Evolutionary conservation across 495 filamentous ascomycete genomes (phyloP).

Genomic region (Pseudoneurospora amorphoporcata): DNA sequence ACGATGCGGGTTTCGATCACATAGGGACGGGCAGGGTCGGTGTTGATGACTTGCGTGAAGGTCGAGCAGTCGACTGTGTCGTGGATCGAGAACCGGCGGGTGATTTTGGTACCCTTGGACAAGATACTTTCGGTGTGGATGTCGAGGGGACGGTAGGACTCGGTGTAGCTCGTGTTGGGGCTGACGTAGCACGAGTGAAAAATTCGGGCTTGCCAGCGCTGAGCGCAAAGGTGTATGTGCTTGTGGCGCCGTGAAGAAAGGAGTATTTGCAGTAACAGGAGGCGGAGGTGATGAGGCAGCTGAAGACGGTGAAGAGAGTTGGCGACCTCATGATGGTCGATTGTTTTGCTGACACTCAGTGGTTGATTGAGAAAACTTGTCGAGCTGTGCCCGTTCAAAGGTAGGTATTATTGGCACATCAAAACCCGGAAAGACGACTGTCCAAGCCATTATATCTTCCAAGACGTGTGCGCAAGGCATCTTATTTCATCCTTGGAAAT

Average conservation of each 20-base stretch:
- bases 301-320: neutral
- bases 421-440: neutral
- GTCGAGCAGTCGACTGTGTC: conserved; percentile 39
- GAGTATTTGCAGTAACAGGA: neutral
- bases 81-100: conserved; percentile 36
- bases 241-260: conserved; percentile 4
- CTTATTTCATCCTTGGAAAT: neutral
- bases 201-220: conserved; percentile 6
- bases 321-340: neutral
- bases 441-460: neutral
- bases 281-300: neutral
- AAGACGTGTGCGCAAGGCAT: neutral
- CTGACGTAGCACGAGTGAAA: neutral
- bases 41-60: conserved; percentile 38
- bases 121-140: conserved; percentile 30
- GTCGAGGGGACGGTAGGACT: conserved; percentile 32
- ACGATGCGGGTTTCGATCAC: conserved; percentile 41
- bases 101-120: conserved; percentile 32
- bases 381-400: neutral
- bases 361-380: neutral
- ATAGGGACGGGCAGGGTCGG: conserved; percentile 31
- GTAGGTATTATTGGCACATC: too few relatives aligned
- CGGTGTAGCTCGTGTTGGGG: conserved; percentile 11
- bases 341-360: neutral
- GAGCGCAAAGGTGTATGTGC: conserved; percentile 10